Base-by-base conservation (phyloP, 441 rosid species). In the Populus tomentosa region DNA sequence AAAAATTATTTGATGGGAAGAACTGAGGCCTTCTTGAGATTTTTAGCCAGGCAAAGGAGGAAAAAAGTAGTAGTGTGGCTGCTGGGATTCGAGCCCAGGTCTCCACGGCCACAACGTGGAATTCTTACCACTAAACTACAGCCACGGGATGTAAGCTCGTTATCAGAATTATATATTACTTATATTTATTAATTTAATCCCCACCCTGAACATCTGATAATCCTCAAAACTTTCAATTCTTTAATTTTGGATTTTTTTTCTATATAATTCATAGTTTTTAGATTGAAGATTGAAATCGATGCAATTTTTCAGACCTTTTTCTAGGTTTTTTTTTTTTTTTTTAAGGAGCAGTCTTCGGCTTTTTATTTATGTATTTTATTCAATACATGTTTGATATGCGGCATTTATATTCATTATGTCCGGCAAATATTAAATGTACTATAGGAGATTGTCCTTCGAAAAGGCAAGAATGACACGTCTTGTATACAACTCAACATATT, bases 51-150 rank as follows among this genome's bases (percentile, higher is more conserved):
- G 3, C 42, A 9, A 38, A 38, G 11, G 3, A 38, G 42, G 2
- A 2, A 38, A 38, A 38, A 9, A 9, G 13, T 46, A 14, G 7
- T 13, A 28, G 10, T 86, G 89, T 84, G 87, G 89, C 89, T 86
- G 85, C 84, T 84, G 86, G 89, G 87, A 86, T 81, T 86, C 87
- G 84, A 86, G 87, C 90, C 86, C 88, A 87, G 87, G 87, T 85
- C 90, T 84, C 88, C 86, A 85, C 90, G 87, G 89, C 89, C 89
- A 85, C 88, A 82, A 85, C 87, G 89, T 87, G 82, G 85, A 80
- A 85, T 85, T 82, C 87, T 86, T 68, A 83, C 86, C 88, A 83
- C 86, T 81, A 80, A 85, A 86, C 88, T 84, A 82, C 86, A 84
- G 85, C 87, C 88, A 86, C 86, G 0, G 0, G 6, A 9, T 61